Evolutionary conservation across 371 early-diverging fungal species (phyloP), one percentile per base, ranked within the genome.

Genomic region (Mortierella sp.): DNA sequence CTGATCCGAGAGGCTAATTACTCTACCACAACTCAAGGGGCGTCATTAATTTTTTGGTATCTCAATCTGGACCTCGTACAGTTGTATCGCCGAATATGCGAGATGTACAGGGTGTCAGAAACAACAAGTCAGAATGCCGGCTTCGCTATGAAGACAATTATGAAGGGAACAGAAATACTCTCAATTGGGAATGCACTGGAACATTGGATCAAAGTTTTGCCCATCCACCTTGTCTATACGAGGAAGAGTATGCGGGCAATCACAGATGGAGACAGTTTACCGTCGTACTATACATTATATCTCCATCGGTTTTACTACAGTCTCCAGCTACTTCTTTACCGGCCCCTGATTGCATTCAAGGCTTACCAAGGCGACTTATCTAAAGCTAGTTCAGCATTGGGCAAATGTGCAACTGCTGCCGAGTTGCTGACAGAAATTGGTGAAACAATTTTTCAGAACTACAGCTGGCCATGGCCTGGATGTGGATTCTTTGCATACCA

Each of bases 381-480:
- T 0, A 69, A 80, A 20, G 59, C 72, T 12, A 65, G 32, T 1
- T 72, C 80, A 16, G 65, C 75, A 2, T 52, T 80, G 45, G 47
- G 72, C 52, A 59, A 64, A 20, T 80, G 75, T n/a, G 60, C 62
- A 2, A 39, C 22, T 3, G 72, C 75, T 6, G 80, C 80, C 0
- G n/a, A 28, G 18, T 20, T 62, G 18, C 57, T 80, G 51, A 80
- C 80, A 26, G 68, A 67, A 22, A 71, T 80, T 39, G 80, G 75
- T 0, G 72, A 75, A 63, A 35, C 32, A 28, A 69, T 75, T 14
- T 75, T 75, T 43, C 68, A 71, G 10, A 75, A 75, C 59, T 80
- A 72, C 39, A 64, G 68, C 26, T 80, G 80, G 80, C 80, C 80
- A 5, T 80, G 75, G 80, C 75, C 68, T 8, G 80, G 80, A 16